phyloP scores from a whole-genome alignment of 805 yeast species.

The Kuraishia molischiana region DNA sequence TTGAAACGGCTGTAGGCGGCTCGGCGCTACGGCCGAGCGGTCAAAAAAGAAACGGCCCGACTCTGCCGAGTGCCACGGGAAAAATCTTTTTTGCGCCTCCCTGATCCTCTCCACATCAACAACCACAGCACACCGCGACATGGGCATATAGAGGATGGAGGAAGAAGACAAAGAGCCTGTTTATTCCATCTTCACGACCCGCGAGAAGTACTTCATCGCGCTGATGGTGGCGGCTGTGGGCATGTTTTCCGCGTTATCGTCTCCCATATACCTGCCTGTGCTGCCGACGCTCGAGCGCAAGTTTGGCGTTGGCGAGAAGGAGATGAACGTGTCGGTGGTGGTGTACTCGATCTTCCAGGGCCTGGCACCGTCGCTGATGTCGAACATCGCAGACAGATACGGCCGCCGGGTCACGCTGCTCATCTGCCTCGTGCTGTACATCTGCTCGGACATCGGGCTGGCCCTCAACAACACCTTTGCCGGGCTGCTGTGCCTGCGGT shows the following conservation, averaged over 20 bases:
- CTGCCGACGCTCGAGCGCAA: conserved; percentile 43
- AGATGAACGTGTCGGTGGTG: conserved; percentile 64
- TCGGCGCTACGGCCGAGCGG: no score
- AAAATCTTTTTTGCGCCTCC: no score
- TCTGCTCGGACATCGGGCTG: conserved; percentile 56
- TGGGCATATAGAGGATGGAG: no score
- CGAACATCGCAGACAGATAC: conserved; percentile 54
- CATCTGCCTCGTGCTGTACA: conserved; percentile 41
- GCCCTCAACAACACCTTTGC: conserved; percentile 51
- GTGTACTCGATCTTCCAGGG: conserved; percentile 75
- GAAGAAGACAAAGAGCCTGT: no score
- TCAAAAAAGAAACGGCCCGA: no score
- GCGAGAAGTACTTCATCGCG: conserved; percentile 28
- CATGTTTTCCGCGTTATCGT: conserved; percentile 56
- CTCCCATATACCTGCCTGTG: conserved; percentile 78
- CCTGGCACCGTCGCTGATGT: conserved; percentile 60
- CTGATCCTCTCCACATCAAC: no score
- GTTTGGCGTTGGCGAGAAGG: conserved; percentile 46
- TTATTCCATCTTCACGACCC: conserved; percentile 28
- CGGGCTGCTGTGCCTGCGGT: conserved; percentile 52
- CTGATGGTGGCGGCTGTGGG: conserved; percentile 33
- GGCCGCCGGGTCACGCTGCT: conserved; percentile 69
- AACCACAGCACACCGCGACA: no score
- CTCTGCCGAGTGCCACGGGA: no score
- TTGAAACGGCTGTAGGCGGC: no score